A percentile compares a stretch with the other conserved stretches of the same genome.
Conservation (phyloP, 1,284 basidiomycete genomes). For the Afroboletus lepidellus region DNA sequence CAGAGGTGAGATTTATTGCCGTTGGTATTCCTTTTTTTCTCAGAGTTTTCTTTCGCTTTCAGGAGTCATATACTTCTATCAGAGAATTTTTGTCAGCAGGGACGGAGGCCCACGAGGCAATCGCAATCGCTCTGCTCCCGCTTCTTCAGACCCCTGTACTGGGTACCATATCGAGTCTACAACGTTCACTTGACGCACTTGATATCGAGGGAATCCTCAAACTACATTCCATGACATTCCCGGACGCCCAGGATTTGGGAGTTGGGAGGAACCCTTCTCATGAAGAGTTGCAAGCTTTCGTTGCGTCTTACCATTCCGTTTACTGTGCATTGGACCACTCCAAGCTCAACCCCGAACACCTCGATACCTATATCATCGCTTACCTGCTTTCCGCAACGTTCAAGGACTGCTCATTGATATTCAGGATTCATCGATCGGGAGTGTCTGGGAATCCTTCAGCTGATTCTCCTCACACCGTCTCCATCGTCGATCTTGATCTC, state of each 20-base stretch:
- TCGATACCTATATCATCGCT: slow-evolving; percentile 64
- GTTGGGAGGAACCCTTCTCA: slow-evolving; percentile 45
- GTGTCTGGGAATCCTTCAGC: slow-evolving; percentile 2
- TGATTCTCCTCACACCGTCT: slow-evolving; percentile 42
- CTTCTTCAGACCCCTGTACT: slow-evolving; percentile 56
- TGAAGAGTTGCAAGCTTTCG: slow-evolving; percentile 59
- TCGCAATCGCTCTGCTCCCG: slow-evolving; percentile 49
- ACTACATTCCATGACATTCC: slow-evolving; percentile 17
- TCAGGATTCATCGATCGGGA: slow-evolving; percentile 44
- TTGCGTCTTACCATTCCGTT: slow-evolving; percentile 50
- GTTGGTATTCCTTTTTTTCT: neutral
- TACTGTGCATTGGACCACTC: slow-evolving; percentile 36
- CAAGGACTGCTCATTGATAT: slow-evolving; percentile 92
- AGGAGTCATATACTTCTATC: slow-evolving; percentile 14
- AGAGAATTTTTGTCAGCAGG: slow-evolving; percentile 17
- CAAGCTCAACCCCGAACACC: slow-evolving; percentile 40
- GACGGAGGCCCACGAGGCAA: slow-evolving; percentile 38
- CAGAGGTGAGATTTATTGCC: slow-evolving; percentile 49
- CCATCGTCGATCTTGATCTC: slow-evolving; percentile 84
- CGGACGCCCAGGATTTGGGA: slow-evolving; percentile 9
- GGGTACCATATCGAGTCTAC: slow-evolving; percentile 57
- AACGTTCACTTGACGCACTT: slow-evolving; percentile 76
- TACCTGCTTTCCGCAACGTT: slow-evolving; percentile 90
- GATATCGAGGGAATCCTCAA: slow-evolving; percentile 76
- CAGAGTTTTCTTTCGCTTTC: neutral